Evolutionary conservation across 2,329 filamentous ascomycete genomes (phyloP).

Genomic region (Aspergillus novoparasiticus): DNA sequence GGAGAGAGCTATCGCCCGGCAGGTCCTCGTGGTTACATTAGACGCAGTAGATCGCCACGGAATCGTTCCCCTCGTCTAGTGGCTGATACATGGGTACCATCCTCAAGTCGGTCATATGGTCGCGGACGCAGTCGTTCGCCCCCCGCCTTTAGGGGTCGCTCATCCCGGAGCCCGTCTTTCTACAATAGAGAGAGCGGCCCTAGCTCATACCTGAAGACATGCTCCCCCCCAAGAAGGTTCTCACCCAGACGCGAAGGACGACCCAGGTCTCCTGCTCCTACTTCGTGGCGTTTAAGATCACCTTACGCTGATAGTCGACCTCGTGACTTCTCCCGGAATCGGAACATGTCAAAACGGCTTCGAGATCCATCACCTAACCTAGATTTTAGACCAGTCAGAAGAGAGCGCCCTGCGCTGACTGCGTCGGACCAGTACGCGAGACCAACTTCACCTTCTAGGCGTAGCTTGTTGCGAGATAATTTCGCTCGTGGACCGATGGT

Average conservation of each 20-base stretch:
- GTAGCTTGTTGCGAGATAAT: slow-evolving; percentile 31
- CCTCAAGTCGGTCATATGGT: slow-evolving; percentile 34
- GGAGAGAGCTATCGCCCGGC: slow-evolving; percentile 48
- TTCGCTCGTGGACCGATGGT: slow-evolving; percentile 41
- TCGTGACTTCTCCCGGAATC: slow-evolving; percentile 34
- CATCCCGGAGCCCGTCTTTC: slow-evolving; percentile 46
- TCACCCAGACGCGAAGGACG: slow-evolving; percentile 45
- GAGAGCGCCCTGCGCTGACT: slow-evolving; percentile 35
- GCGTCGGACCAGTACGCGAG: slow-evolving; percentile 32
- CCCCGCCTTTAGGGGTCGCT: slow-evolving; percentile 42
- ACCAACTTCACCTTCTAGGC: slow-evolving; percentile 50
- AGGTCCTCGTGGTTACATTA: slow-evolving; percentile 39
- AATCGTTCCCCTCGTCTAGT: slow-evolving; percentile 41
- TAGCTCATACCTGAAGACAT: slow-evolving; percentile 35
- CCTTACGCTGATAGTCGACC: slow-evolving; percentile 36
- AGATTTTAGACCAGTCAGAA: slow-evolving; percentile 34
- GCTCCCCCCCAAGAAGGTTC: slow-evolving; percentile 42
- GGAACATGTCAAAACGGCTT: slow-evolving; percentile 36
- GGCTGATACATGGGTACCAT: slow-evolving; percentile 47
- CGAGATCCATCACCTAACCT: slow-evolving; percentile 40
- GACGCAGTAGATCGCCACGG: slow-evolving; percentile 40
- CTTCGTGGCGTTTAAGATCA: slow-evolving; percentile 44
- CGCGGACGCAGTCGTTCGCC: slow-evolving; percentile 49
- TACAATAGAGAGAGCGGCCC: slow-evolving; percentile 38
- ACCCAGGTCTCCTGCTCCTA: slow-evolving; percentile 39